phyloP scores from a whole-genome alignment of 495 filamentous ascomycete species.

The Penicillium robsamsonii region DNA sequence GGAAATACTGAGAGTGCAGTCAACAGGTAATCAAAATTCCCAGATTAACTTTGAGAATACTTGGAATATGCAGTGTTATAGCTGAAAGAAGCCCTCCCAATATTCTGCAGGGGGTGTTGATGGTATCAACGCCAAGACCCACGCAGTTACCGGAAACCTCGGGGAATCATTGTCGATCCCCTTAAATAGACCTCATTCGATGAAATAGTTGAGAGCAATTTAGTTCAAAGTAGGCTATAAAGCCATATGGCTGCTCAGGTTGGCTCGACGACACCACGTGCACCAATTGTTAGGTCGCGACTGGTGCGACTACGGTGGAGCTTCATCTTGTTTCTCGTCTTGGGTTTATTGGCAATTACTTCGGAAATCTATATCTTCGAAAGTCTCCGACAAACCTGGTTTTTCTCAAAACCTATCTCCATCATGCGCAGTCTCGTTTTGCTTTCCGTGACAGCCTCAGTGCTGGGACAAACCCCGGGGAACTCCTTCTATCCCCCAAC shows the following conservation, averaged over 20 bases:
- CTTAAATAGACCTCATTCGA: no score
- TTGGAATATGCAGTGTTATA: background rate
- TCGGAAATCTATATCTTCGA: background rate
- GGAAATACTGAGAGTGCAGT: no score
- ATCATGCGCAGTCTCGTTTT: slow-evolving; percentile 18
- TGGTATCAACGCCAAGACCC: background rate
- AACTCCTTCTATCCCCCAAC: slow-evolving; percentile 42
- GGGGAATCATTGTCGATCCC: no score
- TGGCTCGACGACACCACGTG: slow-evolving; percentile 4
- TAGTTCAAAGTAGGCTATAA: background rate
- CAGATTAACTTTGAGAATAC: no score
- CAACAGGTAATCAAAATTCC: background rate
- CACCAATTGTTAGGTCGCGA: slow-evolving; percentile 2
- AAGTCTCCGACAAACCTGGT: background rate
- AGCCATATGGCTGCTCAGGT: slow-evolving; percentile 2
- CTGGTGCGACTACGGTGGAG: slow-evolving; percentile 2
- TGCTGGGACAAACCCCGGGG: slow-evolving; percentile 17
- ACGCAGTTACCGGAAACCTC: background rate
- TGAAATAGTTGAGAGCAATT: background rate
- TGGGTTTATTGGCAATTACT: background rate
- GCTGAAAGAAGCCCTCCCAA: background rate
- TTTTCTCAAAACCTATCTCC: background rate
- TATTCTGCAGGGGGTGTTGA: background rate
- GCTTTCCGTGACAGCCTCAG: slow-evolving; percentile 14
- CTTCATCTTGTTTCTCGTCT: background rate